Base-by-base conservation (phyloP, 306 rosid genomes). In the Adenanthera pavonina region DNA sequence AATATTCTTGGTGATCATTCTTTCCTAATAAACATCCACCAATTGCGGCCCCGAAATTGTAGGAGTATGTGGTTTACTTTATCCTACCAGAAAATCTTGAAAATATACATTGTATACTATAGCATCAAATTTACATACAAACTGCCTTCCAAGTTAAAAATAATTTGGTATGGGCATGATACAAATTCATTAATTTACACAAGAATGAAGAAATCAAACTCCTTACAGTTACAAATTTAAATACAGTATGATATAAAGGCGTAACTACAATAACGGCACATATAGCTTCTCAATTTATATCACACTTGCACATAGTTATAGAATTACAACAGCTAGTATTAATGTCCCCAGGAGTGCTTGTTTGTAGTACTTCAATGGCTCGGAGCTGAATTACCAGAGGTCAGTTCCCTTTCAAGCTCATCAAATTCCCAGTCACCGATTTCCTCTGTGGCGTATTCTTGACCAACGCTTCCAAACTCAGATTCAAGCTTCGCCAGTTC, bases 371-470 rank as follows among this genome's bases (percentile, higher is more conserved):
- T 78, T 59, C 75, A 84, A 75, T 86, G 87, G 81, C 69, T 68
- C 35, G 79, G 68, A 49, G 86, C 75, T 69, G 83, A 80, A 85
- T 83, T 86, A 72, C 87, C 97, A 84, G 95, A 88, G 49, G 67
- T 75, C 48, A 96, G 82, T 85, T 93, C 99, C 87, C 82, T 92
- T 84, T 96, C 99, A 80, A 96, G 99, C 85, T 93, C 99, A 48
- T 96, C 99, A 54, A 96, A 96, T 57, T 96, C 99, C 99, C 99
- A 96, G 76, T 90, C 98, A 33, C 90, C 91, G 72, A 96, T 90
- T 87, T 92, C 99, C 49, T 92, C 97, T 2, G 85, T 13, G 2
- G 97, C 80, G 85, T 96, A 96, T 84, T 96, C 97, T 36, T 85
- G 90, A 77, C 89, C 81, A 30, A 89, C 94, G 72, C 90, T 92